Conservation (phyloP, 2,329 filamentous ascomycete genomes). For the Tricladium varicosporioides region DNA sequence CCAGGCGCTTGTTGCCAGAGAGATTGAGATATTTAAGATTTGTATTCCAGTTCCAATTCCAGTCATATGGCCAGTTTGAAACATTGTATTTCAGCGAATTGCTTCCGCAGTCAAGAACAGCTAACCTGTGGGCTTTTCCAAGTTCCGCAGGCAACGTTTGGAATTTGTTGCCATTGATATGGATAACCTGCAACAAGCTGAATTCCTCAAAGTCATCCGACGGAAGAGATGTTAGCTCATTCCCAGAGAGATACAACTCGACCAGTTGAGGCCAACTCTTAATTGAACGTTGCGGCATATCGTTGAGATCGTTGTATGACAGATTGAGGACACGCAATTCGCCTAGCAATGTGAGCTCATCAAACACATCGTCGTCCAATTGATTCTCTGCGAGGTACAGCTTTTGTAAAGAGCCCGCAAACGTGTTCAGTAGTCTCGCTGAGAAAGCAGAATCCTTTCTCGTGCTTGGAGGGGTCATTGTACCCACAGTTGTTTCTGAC, state of each 20-base stretch:
- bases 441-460: slow-evolving; percentile 91
- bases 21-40: slow-evolving; percentile 94
- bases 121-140: slow-evolving; percentile 87
- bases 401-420: slow-evolving; percentile 80
- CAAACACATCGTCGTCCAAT: slow-evolving; percentile 91
- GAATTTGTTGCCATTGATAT: slow-evolving; percentile 98
- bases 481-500: slow-evolving; percentile 44
- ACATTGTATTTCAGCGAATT: slow-evolving; percentile 98
- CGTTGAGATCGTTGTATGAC: slow-evolving; percentile 91
- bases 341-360: slow-evolving; percentile 77
- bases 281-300: slow-evolving; percentile 85
- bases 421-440: slow-evolving; percentile 77
- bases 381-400: slow-evolving; percentile 91
- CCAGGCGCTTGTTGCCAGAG: slow-evolving; percentile 92
- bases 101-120: slow-evolving; percentile 90
- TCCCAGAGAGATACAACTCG: slow-evolving; percentile 92
- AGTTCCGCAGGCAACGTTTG: slow-evolving; percentile 94
- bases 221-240: slow-evolving; percentile 86
- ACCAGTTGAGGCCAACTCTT: slow-evolving; percentile 86
- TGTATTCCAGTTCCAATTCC: slow-evolving; percentile 99
- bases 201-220: slow-evolving; percentile 92
- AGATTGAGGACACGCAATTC: slow-evolving; percentile 89
- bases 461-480: slow-evolving; percentile 45
- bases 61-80: slow-evolving; percentile 97
- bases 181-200: slow-evolving; percentile 80